These are phyloP conservation scores for Backusella tuberculispora DNA, from an alignment of 192 early-diverging fungal species.

Conservation along the genomic window DNA sequence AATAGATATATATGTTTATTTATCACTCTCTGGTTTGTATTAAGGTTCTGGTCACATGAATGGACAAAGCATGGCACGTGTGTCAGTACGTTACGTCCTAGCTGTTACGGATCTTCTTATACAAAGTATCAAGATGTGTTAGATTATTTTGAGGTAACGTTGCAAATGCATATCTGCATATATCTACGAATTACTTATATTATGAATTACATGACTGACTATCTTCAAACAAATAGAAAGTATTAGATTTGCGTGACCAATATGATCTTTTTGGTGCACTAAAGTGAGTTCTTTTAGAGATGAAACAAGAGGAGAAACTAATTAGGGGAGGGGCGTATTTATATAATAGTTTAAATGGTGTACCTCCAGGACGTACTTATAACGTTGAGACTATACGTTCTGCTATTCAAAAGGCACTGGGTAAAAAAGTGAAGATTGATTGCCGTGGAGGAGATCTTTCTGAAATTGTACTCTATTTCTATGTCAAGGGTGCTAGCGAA, in stretches of 20 bases:
- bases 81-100: slow-evolving; percentile 45
- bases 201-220: too few relatives aligned
- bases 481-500: slow-evolving; percentile 40
- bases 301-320: background rate
- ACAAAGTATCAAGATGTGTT: slow-evolving; percentile 45
- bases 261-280: slow-evolving; percentile 49
- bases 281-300: slow-evolving; percentile 27
- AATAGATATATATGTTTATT: background rate
- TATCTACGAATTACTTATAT: slow-evolving; percentile 24
- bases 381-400: slow-evolving; percentile 43
- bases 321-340: background rate
- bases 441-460: slow-evolving; percentile 43
- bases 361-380: slow-evolving; percentile 53
- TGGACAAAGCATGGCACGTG: slow-evolving; percentile 57
- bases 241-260: slow-evolving; percentile 36
- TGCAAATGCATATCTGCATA: background rate
- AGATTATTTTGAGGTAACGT: slow-evolving; percentile 41
- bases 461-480: slow-evolving; percentile 51
- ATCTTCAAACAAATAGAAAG: slow-evolving; percentile 26
- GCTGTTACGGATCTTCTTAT: slow-evolving; percentile 45
- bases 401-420: slow-evolving; percentile 47
- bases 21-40: background rate
- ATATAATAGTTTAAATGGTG: slow-evolving; percentile 40
- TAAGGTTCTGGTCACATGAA: slow-evolving; percentile 53
- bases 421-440: slow-evolving; percentile 48